Evolutionary conservation across 495 filamentous ascomycete genomes (phyloP).

Genomic region (Cladorrhinum samala): DNA sequence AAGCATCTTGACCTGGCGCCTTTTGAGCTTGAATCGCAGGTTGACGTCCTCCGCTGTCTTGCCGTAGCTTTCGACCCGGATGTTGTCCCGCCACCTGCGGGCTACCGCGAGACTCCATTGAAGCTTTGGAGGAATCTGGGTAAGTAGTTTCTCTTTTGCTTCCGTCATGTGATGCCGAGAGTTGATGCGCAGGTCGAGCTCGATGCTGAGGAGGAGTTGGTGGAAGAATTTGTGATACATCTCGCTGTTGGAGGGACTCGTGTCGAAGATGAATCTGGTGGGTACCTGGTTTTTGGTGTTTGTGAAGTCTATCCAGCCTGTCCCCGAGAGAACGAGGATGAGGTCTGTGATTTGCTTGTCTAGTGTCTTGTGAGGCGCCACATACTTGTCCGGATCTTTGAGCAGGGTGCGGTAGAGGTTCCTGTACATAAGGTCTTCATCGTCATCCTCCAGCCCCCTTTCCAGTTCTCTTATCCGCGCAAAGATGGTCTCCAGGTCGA

Average conservation of each 20-base stretch:
- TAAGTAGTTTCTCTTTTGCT: conserved; percentile 51
- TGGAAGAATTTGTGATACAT: conserved; percentile 61
- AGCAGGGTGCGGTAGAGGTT: conserved; percentile 47
- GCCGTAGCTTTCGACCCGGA: conserved; percentile 50
- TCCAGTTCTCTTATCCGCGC: conserved; percentile 52
- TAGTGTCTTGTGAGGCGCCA: conserved; percentile 48
- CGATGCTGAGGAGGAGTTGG: conserved; percentile 62
- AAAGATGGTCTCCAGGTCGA: conserved; percentile 47
- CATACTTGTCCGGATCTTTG: conserved; percentile 45
- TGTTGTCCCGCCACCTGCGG: conserved; percentile 60
- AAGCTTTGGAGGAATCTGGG: conserved; percentile 57
- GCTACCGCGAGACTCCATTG: conserved; percentile 64
- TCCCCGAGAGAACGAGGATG: conserved; percentile 54
- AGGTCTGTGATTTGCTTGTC: conserved; percentile 64
- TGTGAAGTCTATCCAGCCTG: conserved; percentile 65
- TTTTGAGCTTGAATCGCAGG: conserved; percentile 52
- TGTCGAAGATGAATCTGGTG: conserved; percentile 44
- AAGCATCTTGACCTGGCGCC: conserved; percentile 56
- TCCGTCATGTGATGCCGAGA: conserved; percentile 45
- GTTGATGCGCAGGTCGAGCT: conserved; percentile 58
- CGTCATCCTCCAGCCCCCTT: conserved; percentile 50
- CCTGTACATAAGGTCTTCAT: conserved; percentile 47
- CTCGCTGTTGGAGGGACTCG: conserved; percentile 36
- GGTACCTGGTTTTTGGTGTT: conserved; percentile 56
- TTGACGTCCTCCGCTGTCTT: conserved; percentile 38